These are phyloP conservation scores for Trichoderma afroharzianum DNA, from an alignment of 2,329 filamentous ascomycete species.

Conservation along the genomic window DNA sequence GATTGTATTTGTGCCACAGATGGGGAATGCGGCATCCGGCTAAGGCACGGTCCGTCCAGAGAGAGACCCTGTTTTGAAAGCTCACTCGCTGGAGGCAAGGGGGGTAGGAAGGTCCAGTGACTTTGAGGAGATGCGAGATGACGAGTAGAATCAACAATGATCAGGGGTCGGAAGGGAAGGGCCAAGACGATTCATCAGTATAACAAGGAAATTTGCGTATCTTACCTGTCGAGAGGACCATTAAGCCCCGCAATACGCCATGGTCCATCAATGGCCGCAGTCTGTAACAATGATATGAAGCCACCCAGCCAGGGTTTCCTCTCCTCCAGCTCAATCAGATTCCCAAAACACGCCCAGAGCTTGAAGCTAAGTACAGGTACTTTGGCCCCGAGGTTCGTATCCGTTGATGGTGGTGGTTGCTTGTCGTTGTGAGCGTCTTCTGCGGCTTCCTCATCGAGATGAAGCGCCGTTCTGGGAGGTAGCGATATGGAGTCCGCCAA, in stretches of 20 bases:
- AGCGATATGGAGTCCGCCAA: constrained; percentile 66
- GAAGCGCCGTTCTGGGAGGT: constrained; percentile 44
- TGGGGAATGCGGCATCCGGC: not conserved
- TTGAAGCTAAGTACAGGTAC: constrained; percentile 73
- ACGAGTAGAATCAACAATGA: constrained; percentile 24
- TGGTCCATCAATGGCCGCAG: constrained; percentile 68
- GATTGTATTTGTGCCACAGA: not conserved
- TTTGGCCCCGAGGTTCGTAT: constrained; percentile 30
- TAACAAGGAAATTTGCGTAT: constrained; percentile 10
- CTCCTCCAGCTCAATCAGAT: constrained; percentile 66
- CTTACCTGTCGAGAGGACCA: constrained; percentile 88
- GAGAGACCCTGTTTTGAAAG: not conserved
- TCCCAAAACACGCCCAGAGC: constrained; percentile 69
- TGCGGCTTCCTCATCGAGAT: constrained; percentile 17
- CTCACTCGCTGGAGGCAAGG: constrained; percentile 32
- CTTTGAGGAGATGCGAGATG: constrained; percentile 42
- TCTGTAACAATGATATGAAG: constrained; percentile 70
- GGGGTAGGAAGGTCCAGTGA: constrained; percentile 43
- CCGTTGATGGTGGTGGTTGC: not conserved
- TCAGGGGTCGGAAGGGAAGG: constrained; percentile 23
- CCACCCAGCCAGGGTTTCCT: constrained; percentile 92
- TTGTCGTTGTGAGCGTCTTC: not conserved
- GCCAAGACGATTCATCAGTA: constrained; percentile 1
- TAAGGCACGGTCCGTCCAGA: not conserved
- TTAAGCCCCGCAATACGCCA: constrained; percentile 71